A percentile compares a stretch with the other conserved stretches of the same genome.
These are phyloP conservation scores for Wickerhamiella azymoides DNA, from an alignment of 805 yeast genomes.

Conservation along the genomic window DNA sequence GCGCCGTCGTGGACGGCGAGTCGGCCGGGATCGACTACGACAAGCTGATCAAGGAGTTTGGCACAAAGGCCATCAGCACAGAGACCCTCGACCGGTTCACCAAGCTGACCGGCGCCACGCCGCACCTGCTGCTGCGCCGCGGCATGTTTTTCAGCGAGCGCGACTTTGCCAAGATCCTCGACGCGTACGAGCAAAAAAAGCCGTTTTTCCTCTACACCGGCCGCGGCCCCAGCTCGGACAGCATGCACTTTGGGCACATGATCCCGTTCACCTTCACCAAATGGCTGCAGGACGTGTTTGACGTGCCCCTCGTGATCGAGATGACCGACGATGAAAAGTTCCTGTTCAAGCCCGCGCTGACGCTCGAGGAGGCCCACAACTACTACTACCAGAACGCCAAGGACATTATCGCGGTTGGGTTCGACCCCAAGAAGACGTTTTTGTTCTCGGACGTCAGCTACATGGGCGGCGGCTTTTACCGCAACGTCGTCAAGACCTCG, in stretches of 20 bases:
- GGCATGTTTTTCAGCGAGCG: constrained; percentile 91
- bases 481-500: constrained; percentile 81
- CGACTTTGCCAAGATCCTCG: constrained; percentile 48
- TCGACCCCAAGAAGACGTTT: constrained; percentile 87
- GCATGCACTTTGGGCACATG: constrained; percentile 96
- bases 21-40: constrained; percentile 88
- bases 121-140: constrained; percentile 79
- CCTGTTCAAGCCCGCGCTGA: constrained; percentile 78
- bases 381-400: constrained; percentile 75
- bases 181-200: constrained; percentile 84
- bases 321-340: constrained; percentile 95
- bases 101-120: constrained; percentile 73
- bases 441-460: constrained; percentile 85
- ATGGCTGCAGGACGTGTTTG: constrained; percentile 97
- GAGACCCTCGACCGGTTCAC: constrained; percentile 68
- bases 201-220: constrained; percentile 95
- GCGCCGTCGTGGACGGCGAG: constrained; percentile 91
- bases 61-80: constrained; percentile 56
- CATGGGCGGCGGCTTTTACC: constrained; percentile 90
- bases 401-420: constrained; percentile 89
- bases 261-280: constrained; percentile 89
- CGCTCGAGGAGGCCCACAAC: constrained; percentile 72
- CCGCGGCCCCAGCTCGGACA: constrained; percentile 88
- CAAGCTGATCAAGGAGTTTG: constrained; percentile 73
- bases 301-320: constrained; percentile 87